phyloP scores from a whole-genome alignment of 768 basidiomycete genomes.

The Cantharellus cinnabarinus region DNA sequence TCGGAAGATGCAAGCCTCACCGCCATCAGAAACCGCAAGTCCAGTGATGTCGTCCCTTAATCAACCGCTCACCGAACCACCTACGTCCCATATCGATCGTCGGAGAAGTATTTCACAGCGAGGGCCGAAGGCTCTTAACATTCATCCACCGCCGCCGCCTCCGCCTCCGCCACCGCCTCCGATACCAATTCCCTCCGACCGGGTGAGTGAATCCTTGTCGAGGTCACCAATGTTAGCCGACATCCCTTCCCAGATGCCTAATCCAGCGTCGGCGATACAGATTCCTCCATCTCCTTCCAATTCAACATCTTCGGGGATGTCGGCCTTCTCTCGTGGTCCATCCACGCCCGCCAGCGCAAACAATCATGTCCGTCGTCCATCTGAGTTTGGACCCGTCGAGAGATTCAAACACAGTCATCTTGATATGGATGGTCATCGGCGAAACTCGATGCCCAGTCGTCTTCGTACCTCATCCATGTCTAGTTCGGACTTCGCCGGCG shows the following conservation, averaged over 20 bases:
- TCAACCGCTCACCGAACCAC: slow-evolving; percentile 18
- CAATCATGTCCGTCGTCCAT: slow-evolving; percentile 64
- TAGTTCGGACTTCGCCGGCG: slow-evolving; percentile 34
- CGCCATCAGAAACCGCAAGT: slow-evolving; percentile 34
- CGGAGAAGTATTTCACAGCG: slow-evolving; percentile 67
- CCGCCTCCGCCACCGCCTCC: neutral
- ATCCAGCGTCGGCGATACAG: slow-evolving; percentile 10
- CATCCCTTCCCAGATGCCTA: neutral
- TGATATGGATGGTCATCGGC: slow-evolving; percentile 38
- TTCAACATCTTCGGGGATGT: slow-evolving; percentile 77
- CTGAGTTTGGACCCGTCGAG: slow-evolving; percentile 73
- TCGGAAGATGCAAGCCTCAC: slow-evolving; percentile 30
- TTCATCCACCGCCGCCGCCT: neutral
- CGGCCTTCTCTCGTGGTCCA: slow-evolving; percentile 66
- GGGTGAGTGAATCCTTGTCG: neutral
- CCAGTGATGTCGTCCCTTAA: slow-evolving; percentile 67
- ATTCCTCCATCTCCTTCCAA: slow-evolving; percentile 83
- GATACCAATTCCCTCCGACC: neutral
- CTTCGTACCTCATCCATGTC: slow-evolving; percentile 73
- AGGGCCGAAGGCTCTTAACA: neutral
- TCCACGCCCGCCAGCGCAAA: slow-evolving; percentile 44
- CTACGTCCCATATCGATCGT: slow-evolving; percentile 17
- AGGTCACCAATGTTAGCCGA: neutral
- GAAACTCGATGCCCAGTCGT: slow-evolving; percentile 73
- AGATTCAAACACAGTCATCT: slow-evolving; percentile 70